Evolutionary conservation across 805 yeast genomes (phyloP), one percentile per base, ranked within the genome.

Genomic region (Ogataea glucozyma): DNA sequence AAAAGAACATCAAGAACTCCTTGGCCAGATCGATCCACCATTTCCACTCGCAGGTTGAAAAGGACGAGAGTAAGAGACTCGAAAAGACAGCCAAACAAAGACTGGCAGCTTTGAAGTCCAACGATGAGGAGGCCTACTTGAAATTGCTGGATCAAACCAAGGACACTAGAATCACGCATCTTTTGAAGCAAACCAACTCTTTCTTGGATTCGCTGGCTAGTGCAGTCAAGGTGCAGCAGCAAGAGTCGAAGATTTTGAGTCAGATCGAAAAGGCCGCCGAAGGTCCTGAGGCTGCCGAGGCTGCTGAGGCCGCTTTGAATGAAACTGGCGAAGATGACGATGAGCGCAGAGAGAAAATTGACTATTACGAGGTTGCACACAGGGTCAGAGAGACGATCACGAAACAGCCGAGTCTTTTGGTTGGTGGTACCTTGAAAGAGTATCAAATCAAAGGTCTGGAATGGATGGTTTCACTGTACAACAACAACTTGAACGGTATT

Each of bases 21-120:
- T 31, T 63, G 11, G 65, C 62, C 24, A 71, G 68, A 52, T 62
- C 66, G 18, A 64, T 77, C 26, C 64, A 55, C 44, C 70, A 67
- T 50, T 75, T 69, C 66, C 88, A 83, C 53, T 69, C 66, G 45
- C 66, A 67, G 43, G 73, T 80, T 19, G 93, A 85, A 60, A 81
- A 78, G 60, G 95, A 86, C 43, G 93, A 85, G 63, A 78, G 80
- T 48, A 84, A 77, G 67, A 76, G 83, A 62, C 65, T 83, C 48
- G 93, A 86, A 63, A 80, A 78, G 60, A 85, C 82, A 21, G 95
- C 95, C n/a, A 85, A 83, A 58, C 90, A 85, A 61, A 84, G 95
- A 78, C 76, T 86, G 65, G 89, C 83, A 57, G 93, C 93, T 21
- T 77, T 86, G 71, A 85, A 83, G 63, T 86, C 90, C 13, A 85